Evolutionary conservation across 768 basidiomycete genomes (phyloP), one percentile per base, ranked within the genome.

Genomic region (Floccularia luteovirens): DNA sequence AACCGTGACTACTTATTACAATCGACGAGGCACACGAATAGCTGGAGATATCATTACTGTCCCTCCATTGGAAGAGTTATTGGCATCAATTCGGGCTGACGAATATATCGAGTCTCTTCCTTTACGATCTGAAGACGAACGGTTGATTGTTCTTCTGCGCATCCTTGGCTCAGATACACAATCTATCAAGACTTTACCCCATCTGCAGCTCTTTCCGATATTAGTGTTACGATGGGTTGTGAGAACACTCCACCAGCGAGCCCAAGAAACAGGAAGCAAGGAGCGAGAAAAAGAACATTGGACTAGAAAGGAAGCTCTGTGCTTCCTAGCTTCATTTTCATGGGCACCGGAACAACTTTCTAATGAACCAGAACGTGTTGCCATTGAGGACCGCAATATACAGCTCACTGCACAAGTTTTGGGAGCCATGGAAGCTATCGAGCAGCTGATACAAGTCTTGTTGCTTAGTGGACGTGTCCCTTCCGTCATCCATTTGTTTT

Each of bases 231-330:
- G 87, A 24, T 86, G 80, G 78, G 67, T 83, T 11, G 59, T 77
- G 3, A 61, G 50, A 19, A 69, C 60, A 0, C 57, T 84, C 31
- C 66, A 77, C 41, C 44, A 46, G 5, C 72, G 82, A 13, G 72
- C 76, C 19, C 46, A 64, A 36, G 79, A 76, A 48, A 66, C 61
- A 0, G 53, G 58, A 13, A 75, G 62, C 44, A 75, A 69, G 49
- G 79, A 75, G n/a, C 70, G 75, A 28, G 73, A 79, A 43, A 69
- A 67, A 46, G 85, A 85, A 52, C 65, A 73, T 19, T 90, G 87
- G 87, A 81, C 78, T 0, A 65, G 57, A 44, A 60, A 57, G 4
- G 87, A 90, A 53, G 80, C 74, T 3, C 63, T 52, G 2, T 75
- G 73, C 21, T 67, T 86, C 51, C 65, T 89, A 31, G 62, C 72